Evolutionary conservation across 148 eudicot genomes (phyloP), one percentile per base, ranked within the genome.

Genomic region (Pharnaceum exiguum): DNA sequence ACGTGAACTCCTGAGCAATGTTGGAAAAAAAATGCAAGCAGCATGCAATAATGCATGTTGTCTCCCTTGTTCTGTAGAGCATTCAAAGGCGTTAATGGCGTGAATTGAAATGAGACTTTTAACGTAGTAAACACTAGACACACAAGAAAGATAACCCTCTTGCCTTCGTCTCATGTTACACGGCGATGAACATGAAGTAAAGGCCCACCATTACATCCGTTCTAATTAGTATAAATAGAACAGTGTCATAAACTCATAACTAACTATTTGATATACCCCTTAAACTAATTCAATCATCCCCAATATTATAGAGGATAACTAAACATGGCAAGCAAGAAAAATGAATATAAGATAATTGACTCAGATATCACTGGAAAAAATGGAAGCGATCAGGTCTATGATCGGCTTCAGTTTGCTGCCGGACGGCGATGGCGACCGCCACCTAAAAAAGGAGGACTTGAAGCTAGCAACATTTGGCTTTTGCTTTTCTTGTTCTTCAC

Each of bases 401-500:
- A 44, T n/a, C 16, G 45, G 39, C 27, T 66, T 7, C 30, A 31
- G 19, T 29, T 27, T 28, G 19, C 16, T 12, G 18, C 57, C 10
- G 43, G 60, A 10, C 18, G 30, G 30, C 39, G 38, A 23, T 37
- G 40, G 7, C 13, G 50, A 19, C 3, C 6, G 15, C 28, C 5
- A 31, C 16, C 11, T 19, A 6, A 7, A 13, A 54, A 45, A 50
- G 29, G 29, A 35, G 39, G 68, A 15, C 33, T 52, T 28, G 7
- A 45, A 7, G 68, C 27, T 5, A n/a, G 18, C 10, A 48, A 63
- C 19, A 22, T 44, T 31, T 1, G 58, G 32, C 5, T 69, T 18
- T 15, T 66, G 19, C 37, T 59, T 17, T 52, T 62, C 51, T 30
- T 72, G 60, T 46, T 57, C 65, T 39, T 73, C 59, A 18, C 59